Evolutionary conservation across 768 basidiomycete genomes (phyloP), one percentile per base, ranked within the genome.

Genomic region (Mycena albidolilacea): DNA sequence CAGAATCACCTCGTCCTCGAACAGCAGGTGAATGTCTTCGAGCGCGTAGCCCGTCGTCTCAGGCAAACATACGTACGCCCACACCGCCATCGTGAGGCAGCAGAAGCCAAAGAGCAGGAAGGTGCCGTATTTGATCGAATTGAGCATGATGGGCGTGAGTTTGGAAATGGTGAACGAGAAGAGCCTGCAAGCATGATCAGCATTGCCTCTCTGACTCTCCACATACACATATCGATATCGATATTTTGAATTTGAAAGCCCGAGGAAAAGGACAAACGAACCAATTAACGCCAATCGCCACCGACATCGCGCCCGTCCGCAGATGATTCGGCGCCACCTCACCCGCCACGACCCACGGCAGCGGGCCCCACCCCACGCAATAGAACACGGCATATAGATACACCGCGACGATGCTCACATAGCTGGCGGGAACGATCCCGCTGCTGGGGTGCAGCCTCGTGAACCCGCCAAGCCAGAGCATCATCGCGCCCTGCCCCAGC

Each of bases 341-440:
- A 23, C 80, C 79, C 10, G 85, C 85, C 52, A 84, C 81, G 37
- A 85, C 83, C 86, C 85, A 85, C 12, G 83, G 81, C 5, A 84
- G 62, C 58, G 83, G 83, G 14, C 82, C 83, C 81, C 83, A 84
- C 1, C 84, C 84, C 43, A 88, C 68, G 75, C 85, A 85, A 75
- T 85, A 89, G 76, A 86, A 87, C 44, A 87, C 81, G 0, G 84
- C 87, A 75, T 87, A 88, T 23, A 87, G 77, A 76, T 88, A 88
- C 19, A 88, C 84, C 9, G 85, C 84, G 63, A 85, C 64, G 70
- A 87, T 84, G 4, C 85, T 86, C 55, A 86, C 83, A 69, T 87
- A 87, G 62, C 84, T 83, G 12, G 86, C 44, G 30, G 85, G 81
- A 11, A 83, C 83, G 44, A 82, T 65, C 12, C 64, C 76, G 10